Base-by-base conservation (phyloP, 2,329 filamentous ascomycete genomes). In the Biscogniauxia sp. region DNA sequence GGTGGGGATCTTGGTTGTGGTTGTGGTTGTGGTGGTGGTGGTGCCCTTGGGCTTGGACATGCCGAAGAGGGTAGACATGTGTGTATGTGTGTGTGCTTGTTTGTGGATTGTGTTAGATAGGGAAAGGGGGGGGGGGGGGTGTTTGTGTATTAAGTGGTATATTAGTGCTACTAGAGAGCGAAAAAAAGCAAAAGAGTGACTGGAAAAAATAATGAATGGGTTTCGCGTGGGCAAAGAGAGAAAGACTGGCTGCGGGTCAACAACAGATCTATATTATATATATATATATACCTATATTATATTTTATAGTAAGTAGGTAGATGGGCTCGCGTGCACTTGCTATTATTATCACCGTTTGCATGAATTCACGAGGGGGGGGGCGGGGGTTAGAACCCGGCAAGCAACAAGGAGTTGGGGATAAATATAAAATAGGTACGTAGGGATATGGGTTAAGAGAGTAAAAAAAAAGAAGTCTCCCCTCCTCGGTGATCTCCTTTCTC, bases 31-130 rank as follows among this genome's bases (percentile, higher is more conserved):
- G 37, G 13, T n/a, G 37, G 37, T 9, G 37, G 17, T 6, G 37
- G 11, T 15, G 52, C 52, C 26, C 20, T 19, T 54, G 57, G 41
- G 55, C 51, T 61, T 62, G 58, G 56, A 55, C 58, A 61, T 67
- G 37, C 51, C 51, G 61, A 63, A 61, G 37, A 62, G 49, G 37
- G 37, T n/a, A 45, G 37, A 45, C 37, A 45, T 45, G 37, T 45
- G 17, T 2, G 37, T 45, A 13, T 23, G 11, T 15, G 11, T 45
- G n/a, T 17, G 37, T n/a, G 13, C 23, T 23, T 23, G 23, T 23
- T 23, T 23, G 23, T 23, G 23, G 23, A 23, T 23, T 5, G 17
- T 17, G 15, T 45, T 45, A 32, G 37, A n/a, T 45, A n/a, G 37
- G 37, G 37, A 45, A 11, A 9, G 11, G 37, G 11, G n/a, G 50